Evolutionary conservation across 2,329 filamentous ascomycete species (phyloP).

Genomic region (Cladobotryum protrusum): DNA sequence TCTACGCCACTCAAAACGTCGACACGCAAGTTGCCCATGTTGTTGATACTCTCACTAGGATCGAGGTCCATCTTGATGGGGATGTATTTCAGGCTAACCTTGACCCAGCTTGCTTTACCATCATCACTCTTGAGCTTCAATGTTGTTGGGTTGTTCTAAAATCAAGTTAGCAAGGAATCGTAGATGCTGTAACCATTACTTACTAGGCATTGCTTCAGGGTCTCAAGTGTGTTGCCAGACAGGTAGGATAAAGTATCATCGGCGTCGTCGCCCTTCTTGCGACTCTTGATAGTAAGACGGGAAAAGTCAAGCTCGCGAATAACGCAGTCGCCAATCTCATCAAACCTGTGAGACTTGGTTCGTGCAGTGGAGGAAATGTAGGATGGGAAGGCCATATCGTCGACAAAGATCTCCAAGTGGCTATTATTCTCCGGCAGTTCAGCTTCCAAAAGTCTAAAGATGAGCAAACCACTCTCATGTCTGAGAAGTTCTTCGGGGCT

Average conservation of each 20-base stretch:
- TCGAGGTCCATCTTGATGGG: constrained; percentile 92
- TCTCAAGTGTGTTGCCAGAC: constrained; percentile 77
- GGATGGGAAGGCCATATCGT: constrained; percentile 88
- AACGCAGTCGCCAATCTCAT: constrained; percentile 92
- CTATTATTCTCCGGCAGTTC: constrained; percentile 71
- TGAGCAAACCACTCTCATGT: constrained; percentile 85
- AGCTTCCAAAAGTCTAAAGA: constrained; percentile 90
- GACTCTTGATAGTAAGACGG: constrained; percentile 78
- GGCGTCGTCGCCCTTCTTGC: constrained; percentile 71
- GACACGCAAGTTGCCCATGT: constrained; percentile 93
- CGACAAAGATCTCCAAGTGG: constrained; percentile 82
- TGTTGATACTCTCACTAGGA: constrained; percentile 95
- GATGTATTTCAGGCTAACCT: constrained; percentile 89
- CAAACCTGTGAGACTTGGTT: constrained; percentile 64
- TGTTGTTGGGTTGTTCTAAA: constrained; percentile 78
- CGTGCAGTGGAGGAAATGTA: constrained; percentile 76
- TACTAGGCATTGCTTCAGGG: constrained; percentile 80
- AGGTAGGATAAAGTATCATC: constrained; percentile 76
- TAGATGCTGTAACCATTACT: constrained; percentile 25
- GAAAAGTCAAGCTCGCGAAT: constrained; percentile 97
- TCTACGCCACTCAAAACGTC: constrained; percentile 81
- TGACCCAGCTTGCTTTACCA: constrained; percentile 71
- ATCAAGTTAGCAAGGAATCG: background rate
- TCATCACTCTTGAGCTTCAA: constrained; percentile 74
- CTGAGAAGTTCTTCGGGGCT: constrained; percentile 72